phyloP scores from a whole-genome alignment of 2,329 filamentous ascomycete genomes.

The Aspergillus sp. region DNA sequence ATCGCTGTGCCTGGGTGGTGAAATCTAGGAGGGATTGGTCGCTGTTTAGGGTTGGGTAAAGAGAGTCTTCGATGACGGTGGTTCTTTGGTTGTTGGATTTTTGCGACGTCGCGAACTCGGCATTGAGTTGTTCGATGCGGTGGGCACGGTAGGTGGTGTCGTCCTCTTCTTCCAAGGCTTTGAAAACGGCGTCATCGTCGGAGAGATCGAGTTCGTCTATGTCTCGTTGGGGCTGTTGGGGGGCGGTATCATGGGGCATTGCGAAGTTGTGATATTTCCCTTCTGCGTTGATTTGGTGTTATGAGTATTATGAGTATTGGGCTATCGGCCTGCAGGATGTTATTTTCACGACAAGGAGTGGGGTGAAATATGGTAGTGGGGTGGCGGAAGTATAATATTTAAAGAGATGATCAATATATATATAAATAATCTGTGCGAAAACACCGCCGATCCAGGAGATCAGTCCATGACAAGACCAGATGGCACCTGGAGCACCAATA shows the following conservation, averaged over 20 bases:
- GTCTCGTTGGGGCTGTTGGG: neutral
- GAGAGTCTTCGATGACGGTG: slow-evolving; percentile 25
- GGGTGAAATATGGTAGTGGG: neutral
- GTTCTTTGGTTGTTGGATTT: slow-evolving; percentile 22
- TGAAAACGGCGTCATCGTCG: slow-evolving; percentile 59
- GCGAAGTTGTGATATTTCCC: neutral
- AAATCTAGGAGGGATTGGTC: slow-evolving; percentile 62
- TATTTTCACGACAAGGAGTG: neutral
- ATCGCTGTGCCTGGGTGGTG: slow-evolving; percentile 58
- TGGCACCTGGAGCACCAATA: neutral
- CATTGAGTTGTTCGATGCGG: slow-evolving; percentile 60
- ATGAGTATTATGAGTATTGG: neutral
- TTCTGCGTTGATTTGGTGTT: neutral
- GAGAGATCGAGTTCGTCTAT: neutral
- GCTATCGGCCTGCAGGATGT: too few species aligned
- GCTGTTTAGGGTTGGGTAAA: slow-evolving; percentile 43
- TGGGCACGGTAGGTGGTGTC: slow-evolving; percentile 57
- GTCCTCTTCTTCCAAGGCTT: slow-evolving; percentile 54
- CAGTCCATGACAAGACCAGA: neutral
- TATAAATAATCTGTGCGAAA: neutral
- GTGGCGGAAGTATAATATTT: neutral
- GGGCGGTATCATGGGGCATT: slow-evolving; percentile 1
- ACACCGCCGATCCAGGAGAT: neutral
- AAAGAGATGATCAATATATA: neutral
- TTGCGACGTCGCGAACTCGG: slow-evolving; percentile 53